Evolutionary conservation across 768 basidiomycete species (phyloP).

Genomic region (Agrocybe praecox): DNA sequence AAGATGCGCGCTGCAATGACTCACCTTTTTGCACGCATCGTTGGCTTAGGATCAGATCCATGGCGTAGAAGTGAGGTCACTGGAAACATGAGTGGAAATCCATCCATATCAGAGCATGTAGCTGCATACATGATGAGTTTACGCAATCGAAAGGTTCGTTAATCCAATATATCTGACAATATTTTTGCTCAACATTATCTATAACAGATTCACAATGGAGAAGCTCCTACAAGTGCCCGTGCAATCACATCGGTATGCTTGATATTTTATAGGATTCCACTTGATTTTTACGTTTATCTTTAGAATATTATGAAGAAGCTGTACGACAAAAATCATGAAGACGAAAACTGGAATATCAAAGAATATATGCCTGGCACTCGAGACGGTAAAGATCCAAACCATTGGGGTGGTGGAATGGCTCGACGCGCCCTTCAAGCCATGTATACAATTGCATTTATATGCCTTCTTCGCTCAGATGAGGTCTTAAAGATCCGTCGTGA

Average conservation of each 20-base stretch:
- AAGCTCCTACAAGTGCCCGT: slow-evolving; percentile 17
- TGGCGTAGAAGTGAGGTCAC: slow-evolving; percentile 25
- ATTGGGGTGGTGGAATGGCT: slow-evolving; percentile 29
- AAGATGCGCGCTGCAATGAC: slow-evolving; percentile 34
- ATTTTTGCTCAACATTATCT: no score
- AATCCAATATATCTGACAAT: no score
- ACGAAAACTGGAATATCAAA: slow-evolving; percentile 17
- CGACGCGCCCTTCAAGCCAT: slow-evolving; percentile 26
- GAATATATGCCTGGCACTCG: slow-evolving; percentile 6
- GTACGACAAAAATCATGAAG: slow-evolving; percentile 17
- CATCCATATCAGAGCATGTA: slow-evolving; percentile 13
- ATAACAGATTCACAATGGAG: slow-evolving; percentile 13
- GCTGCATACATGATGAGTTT: slow-evolving; percentile 17
- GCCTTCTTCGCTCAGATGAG: slow-evolving; percentile 13
- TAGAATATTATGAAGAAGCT: slow-evolving; percentile 11
- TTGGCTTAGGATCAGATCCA: slow-evolving; percentile 22
- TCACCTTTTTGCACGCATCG: slow-evolving; percentile 27
- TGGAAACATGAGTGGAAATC: slow-evolving; percentile 12
- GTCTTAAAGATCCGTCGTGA: slow-evolving; percentile 7
- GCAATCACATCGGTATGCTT: slow-evolving; percentile 14
- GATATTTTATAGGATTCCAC: no score
- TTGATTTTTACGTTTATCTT: no score
- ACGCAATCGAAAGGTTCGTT: slow-evolving; percentile 8
- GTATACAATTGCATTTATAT: slow-evolving; percentile 29
- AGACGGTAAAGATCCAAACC: not conserved